A percentile compares a stretch with the other conserved stretches of the same genome.
Evolutionary conservation across 2,329 filamentous ascomycete species (phyloP).

Genomic region (Ilyonectria mors-panacis): DNA sequence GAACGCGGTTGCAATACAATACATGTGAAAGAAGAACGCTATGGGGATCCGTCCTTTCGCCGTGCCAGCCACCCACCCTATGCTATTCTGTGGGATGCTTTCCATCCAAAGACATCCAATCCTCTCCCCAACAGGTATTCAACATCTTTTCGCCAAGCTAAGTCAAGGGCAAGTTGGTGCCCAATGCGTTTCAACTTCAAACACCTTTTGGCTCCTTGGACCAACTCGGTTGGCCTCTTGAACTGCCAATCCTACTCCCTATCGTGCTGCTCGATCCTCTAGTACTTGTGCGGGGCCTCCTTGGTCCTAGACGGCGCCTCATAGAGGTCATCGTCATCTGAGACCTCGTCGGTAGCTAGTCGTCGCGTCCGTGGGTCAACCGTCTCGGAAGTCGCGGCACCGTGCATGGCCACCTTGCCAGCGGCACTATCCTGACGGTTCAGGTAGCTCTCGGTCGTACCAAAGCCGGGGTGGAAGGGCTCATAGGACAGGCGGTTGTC

Average conservation of each 20-base stretch:
- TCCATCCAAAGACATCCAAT: slow-evolving; percentile 22
- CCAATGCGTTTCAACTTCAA: background rate
- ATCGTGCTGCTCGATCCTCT: slow-evolving; percentile 7
- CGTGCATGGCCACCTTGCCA: slow-evolving; percentile 60
- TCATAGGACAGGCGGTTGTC: slow-evolving; percentile 51
- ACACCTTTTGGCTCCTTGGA: background rate
- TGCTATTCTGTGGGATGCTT: slow-evolving; percentile 36
- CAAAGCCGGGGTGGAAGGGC: slow-evolving; percentile 58
- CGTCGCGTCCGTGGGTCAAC: slow-evolving; percentile 36
- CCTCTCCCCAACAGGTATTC: background rate
- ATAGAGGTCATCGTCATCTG: slow-evolving; percentile 59
- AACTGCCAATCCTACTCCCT: background rate
- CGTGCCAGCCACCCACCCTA: slow-evolving; percentile 40
- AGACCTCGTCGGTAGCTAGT: slow-evolving; percentile 45
- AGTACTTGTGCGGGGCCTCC: slow-evolving; percentile 56
- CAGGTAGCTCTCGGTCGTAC: slow-evolving; percentile 42
- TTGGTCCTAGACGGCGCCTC: slow-evolving; percentile 57
- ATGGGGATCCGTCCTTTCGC: slow-evolving; percentile 46
- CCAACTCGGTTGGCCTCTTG: background rate
- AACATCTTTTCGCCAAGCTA: slow-evolving; percentile 1
- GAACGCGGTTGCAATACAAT: slow-evolving; percentile 35
- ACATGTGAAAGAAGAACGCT: slow-evolving; percentile 42
- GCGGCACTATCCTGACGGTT: slow-evolving; percentile 59
- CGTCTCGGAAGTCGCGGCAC: slow-evolving; percentile 47
- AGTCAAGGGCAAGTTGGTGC: background rate